Percentiles rank a stretch among this genome's conserved stretches.
Evolutionary conservation across 2,329 filamentous ascomycete species (phyloP).

Genomic region (Corynespora cassiicola): DNA sequence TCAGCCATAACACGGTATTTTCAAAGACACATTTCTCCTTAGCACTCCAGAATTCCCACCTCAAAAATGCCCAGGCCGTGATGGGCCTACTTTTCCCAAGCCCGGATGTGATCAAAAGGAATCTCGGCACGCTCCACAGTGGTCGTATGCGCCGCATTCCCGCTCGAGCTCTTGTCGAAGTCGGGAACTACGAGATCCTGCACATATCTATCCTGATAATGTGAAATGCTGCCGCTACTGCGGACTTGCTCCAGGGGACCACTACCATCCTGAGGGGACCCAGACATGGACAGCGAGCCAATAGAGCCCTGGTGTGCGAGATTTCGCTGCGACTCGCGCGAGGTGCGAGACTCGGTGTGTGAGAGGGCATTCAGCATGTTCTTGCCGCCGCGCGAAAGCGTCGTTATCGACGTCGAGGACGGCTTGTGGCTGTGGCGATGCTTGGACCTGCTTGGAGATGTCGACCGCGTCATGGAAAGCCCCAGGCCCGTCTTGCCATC

Average conservation of each 20-base stretch:
- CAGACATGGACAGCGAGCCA: no score
- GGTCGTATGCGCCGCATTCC: conserved; percentile 11
- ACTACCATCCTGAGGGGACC: no score
- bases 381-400: conserved; percentile 19
- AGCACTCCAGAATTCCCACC: not conserved
- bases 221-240: conserved; percentile 2
- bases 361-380: conserved; percentile 14
- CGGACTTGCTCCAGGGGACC: no score
- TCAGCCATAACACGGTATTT: conserved; percentile 2
- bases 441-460: not conserved
- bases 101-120: conserved; percentile 23
- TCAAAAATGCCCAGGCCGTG: not conserved
- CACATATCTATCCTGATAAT: conserved; percentile 20
- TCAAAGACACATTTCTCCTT: conserved; percentile 1
- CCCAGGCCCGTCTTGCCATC: conserved; percentile 9
- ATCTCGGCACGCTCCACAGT: conserved; percentile 21
- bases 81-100: conserved; percentile 13
- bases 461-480: no score
- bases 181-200: conserved; percentile 21
- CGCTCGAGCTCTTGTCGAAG: conserved; percentile 11
- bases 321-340: conserved; percentile 33
- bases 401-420: conserved; percentile 12
- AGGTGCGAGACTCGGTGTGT: conserved; percentile 19
- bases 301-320: no score
- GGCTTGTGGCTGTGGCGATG: conserved; percentile 2